Base-by-base conservation (phyloP, 2,329 filamentous ascomycete genomes). In the Arachnomyces sp. region DNA sequence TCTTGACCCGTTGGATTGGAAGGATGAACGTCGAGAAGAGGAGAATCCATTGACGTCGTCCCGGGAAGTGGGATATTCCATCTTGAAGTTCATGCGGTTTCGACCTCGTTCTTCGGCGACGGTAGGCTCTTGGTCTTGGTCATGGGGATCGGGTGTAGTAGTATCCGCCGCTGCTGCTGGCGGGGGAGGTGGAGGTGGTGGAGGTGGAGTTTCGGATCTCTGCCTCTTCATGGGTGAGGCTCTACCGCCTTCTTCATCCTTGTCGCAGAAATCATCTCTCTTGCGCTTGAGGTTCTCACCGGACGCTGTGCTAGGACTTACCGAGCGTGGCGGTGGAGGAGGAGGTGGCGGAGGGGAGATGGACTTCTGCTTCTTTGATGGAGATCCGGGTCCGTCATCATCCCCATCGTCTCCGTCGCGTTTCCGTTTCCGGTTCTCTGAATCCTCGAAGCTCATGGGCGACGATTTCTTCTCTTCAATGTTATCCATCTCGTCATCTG, bases 371-470 rank as follows among this genome's bases (percentile, higher is more conserved):
- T 69, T 68, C 49, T 81, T 79, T 1, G 67, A 69, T 1, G 75
- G 74, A 1, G 72, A 75, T 30, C 62, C 53, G 29, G 61, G 66
- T 1, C 67, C 63, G 18, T 71, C 48, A 29, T 62, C 52, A 8
- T 55, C 52, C 1, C 52, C 51, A n/a, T 56, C 54, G n/a, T 66
- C 67, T 4, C 69, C 68, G 7, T 70, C 67, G 35, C 81, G 73
- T 59, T 86, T 87, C 7, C 83, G 75, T 59, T 87, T 86, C 36
- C 75, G 66, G 17, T 55, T 49, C 14, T 44, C 49, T 12, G 51
- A 36, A 25, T 45, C 44, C 17, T 74, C 72, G 17, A 68, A 59
- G 39, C 72, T 72, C 30, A 61, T 65, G 3, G 73, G 70, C 3
- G 64, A 62, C 8, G 69, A 70, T 15, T 34, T 67, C 62, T 45